phyloP scores from a whole-genome alignment of 2,329 filamentous ascomycete species.

The Paraconiothyrium brasiliense region DNA sequence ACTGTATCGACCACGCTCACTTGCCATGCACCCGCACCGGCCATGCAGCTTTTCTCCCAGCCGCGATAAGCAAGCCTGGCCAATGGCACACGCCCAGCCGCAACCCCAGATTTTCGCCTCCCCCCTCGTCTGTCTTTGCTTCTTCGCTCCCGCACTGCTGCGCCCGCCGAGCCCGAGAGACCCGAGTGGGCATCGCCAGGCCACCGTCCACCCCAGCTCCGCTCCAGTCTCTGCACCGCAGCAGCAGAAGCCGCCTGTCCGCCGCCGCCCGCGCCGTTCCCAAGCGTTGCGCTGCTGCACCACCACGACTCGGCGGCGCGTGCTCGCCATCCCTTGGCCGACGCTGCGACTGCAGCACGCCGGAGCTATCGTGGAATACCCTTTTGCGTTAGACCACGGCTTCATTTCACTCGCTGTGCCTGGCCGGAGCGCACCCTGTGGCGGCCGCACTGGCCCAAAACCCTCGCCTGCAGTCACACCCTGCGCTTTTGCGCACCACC shows the following conservation, averaged over 20 bases:
- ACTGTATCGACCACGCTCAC: background rate
- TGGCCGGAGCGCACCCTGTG: slow-evolving; percentile 22
- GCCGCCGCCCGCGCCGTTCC: background rate
- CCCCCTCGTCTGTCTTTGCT: slow-evolving; percentile 28
- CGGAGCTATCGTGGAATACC: slow-evolving; percentile 46
- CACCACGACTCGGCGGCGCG: slow-evolving; percentile 10
- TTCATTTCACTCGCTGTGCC: slow-evolving; percentile 32
- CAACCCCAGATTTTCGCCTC: slow-evolving; percentile 40
- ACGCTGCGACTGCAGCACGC: slow-evolving; percentile 10
- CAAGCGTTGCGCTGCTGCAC: slow-evolving; percentile 4
- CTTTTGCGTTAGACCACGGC: slow-evolving; percentile 36
- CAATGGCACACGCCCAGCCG: slow-evolving; percentile 23
- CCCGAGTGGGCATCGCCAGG: background rate
- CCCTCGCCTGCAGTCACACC: slow-evolving; percentile 31
- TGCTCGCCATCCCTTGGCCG: background rate
- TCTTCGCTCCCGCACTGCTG: slow-evolving; percentile 35
- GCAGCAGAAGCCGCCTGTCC: background rate
- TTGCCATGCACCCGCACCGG: slow-evolving; percentile 1
- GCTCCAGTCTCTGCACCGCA: background rate
- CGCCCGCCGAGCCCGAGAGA: slow-evolving; percentile 9
- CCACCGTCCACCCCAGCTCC: background rate
- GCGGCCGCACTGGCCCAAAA: slow-evolving; percentile 28
- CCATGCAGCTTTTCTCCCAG: slow-evolving; percentile 12
- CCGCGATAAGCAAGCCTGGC: slow-evolving; percentile 31
- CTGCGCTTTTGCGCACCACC: slow-evolving; percentile 30